These are phyloP conservation scores for Eucalyptus victrix DNA, from an alignment of 345 rosid genomes.

Conservation along the genomic window DNA sequence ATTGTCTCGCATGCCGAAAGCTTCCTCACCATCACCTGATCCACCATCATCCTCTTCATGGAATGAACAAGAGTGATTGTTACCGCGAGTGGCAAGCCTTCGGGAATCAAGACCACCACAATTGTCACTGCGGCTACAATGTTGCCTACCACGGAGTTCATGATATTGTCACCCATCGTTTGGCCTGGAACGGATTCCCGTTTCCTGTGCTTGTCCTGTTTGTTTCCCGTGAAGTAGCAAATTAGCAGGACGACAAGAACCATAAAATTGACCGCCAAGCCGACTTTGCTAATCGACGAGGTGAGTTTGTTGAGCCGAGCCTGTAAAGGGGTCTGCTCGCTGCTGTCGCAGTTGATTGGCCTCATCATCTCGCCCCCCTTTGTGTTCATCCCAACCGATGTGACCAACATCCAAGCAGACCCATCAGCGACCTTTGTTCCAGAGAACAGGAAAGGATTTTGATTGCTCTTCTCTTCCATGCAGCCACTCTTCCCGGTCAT, in stretches of 20 bases:
- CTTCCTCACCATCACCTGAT: constrained; percentile 68
- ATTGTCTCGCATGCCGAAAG: constrained; percentile 75
- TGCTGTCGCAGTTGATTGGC: constrained; percentile 26
- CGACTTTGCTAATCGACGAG: constrained; percentile 46
- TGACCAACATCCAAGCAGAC: constrained; percentile 44
- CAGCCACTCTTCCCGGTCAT: constrained; percentile 55
- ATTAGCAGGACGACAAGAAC: constrained; percentile 47
- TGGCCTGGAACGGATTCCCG: constrained; percentile 24
- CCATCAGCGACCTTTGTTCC: constrained; percentile 51
- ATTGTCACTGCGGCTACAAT: constrained; percentile 65
- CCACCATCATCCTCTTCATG: constrained; percentile 75
- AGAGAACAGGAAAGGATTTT: constrained; percentile 41
- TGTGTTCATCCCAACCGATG: constrained; percentile 63
- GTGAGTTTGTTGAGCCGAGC: constrained; percentile 51
- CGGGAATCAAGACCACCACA: constrained; percentile 71
- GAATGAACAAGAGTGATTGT: constrained; percentile 68
- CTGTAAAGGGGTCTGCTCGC: not conserved
- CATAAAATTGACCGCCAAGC: constrained; percentile 51
- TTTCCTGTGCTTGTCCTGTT: constrained; percentile 35
- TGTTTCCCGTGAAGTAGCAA: constrained; percentile 62
- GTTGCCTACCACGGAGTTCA: constrained; percentile 45
- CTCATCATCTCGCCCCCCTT: constrained; percentile 73
- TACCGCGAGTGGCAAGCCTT: constrained; percentile 75
- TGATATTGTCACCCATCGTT: constrained; percentile 34
- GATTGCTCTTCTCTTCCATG: constrained; percentile 14